phyloP scores from a whole-genome alignment of 2,329 filamentous ascomycete species.

The Boeremia lycopersici region DNA sequence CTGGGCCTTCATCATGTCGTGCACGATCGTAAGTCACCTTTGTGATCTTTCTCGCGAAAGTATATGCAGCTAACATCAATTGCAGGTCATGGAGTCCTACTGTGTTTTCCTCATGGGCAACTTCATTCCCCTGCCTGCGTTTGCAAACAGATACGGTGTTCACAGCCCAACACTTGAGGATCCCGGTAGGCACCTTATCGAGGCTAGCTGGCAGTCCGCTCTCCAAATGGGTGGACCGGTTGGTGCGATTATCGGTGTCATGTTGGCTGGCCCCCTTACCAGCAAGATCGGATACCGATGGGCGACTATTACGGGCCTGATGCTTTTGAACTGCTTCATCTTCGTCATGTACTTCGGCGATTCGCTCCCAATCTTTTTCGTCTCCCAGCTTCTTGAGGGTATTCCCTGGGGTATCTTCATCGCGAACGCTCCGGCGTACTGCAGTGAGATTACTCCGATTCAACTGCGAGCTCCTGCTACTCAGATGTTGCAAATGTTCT shows the following conservation, averaged over 20 bases:
- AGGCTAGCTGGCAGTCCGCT: conserved; percentile 63
- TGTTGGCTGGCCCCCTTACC: conserved; percentile 65
- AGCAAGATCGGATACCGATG: conserved; percentile 65
- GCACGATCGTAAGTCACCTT: conserved; percentile 55
- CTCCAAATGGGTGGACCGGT: conserved; percentile 62
- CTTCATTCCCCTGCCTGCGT: conserved; percentile 60
- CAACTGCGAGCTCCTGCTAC: conserved; percentile 63
- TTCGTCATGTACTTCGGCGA: conserved; percentile 65
- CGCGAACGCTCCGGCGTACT: conserved; percentile 68
- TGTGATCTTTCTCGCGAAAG: conserved; percentile 14
- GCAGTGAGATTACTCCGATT: conserved; percentile 66
- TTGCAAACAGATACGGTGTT: conserved; percentile 57
- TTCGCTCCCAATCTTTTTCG: conserved; percentile 55
- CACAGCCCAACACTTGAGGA: conserved; percentile 24
- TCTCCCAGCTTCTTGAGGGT: conserved; percentile 64
- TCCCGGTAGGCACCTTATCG: conserved; percentile 49
- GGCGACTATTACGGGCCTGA: conserved; percentile 61
- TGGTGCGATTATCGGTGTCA: conserved; percentile 66
- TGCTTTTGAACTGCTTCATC: conserved; percentile 64
- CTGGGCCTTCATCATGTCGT: conserved; percentile 64
- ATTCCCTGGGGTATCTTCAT: conserved; percentile 71
- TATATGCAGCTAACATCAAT: conserved; percentile 18
- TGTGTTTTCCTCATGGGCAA: conserved; percentile 66
- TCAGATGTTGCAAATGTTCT: conserved; percentile 70
- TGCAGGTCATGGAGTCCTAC: conserved; percentile 69